Percentiles rank a stretch among this genome's conserved stretches.
These are phyloP conservation scores for Rubus parviflorus DNA, from an alignment of 306 rosid genomes.

Conservation along the genomic window DNA sequence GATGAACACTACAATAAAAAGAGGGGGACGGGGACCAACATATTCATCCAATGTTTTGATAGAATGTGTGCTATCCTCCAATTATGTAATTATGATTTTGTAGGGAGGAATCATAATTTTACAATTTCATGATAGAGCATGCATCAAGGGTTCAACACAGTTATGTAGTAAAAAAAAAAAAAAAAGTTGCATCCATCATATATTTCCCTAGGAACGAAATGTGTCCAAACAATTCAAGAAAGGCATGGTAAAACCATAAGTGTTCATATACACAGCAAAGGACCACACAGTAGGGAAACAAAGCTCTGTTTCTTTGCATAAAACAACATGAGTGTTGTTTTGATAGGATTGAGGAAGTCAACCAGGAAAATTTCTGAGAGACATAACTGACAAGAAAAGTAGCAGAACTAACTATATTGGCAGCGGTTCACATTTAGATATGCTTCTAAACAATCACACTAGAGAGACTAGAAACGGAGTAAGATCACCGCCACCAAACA, in stretches of 20 bases:
- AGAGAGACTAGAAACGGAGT: not conserved
- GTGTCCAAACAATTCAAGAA: not conserved
- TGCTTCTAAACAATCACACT: not conserved
- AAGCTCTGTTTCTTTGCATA: not conserved
- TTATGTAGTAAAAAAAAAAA: not conserved
- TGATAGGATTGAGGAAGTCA: no score
- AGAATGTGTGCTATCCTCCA: not conserved
- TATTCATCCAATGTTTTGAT: not conserved
- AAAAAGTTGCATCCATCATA: no score
- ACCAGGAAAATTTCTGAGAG: not conserved
- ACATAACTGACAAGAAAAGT: not conserved
- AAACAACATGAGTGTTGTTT: not conserved
- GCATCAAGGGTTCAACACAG: not conserved
- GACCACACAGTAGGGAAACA: not conserved
- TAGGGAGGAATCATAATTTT: not conserved
- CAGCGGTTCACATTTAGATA: not conserved
- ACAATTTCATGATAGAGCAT: not conserved
- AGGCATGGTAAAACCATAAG: not conserved
- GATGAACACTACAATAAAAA: not conserved
- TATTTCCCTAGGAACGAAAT: not conserved
- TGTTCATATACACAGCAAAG: not conserved
- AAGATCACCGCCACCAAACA: not conserved
- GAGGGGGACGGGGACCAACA: not conserved
- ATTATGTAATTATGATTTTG: not conserved
- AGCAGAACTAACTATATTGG: not conserved